phyloP scores from a whole-genome alignment of 2,329 filamentous ascomycete genomes.

The Pseudogymnoascus sp. region DNA sequence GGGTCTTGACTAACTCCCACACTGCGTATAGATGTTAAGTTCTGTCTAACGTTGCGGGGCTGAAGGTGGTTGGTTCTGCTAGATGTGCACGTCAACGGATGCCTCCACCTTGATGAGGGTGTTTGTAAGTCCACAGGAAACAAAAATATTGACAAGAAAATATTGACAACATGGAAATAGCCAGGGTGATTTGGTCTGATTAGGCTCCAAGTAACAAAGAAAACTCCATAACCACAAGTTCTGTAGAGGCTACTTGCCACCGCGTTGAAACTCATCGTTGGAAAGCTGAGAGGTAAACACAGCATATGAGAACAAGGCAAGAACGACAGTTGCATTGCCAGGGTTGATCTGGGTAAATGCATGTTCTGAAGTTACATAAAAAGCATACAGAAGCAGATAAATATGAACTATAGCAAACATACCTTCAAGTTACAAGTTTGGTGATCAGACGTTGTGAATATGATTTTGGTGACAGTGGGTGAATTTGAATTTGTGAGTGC shows the following conservation, averaged over 20 bases:
- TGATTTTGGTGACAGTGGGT: background rate
- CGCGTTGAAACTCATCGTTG: background rate
- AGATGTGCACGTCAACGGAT: background rate
- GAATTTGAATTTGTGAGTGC: background rate
- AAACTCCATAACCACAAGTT: background rate
- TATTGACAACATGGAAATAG: background rate
- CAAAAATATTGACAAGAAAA: background rate
- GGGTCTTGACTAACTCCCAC: background rate
- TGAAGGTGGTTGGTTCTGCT: background rate
- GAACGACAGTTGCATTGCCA: background rate
- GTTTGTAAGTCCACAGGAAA: background rate
- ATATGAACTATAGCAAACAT: background rate
- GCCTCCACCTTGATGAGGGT: background rate
- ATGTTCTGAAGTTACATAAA: background rate
- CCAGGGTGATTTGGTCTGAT: background rate
- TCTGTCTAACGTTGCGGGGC: too few species aligned
- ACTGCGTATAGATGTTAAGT: background rate
- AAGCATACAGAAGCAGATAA: background rate
- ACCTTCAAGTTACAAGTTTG: background rate
- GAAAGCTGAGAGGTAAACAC: background rate
- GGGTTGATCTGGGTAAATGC: background rate
- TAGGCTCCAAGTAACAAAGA: background rate
- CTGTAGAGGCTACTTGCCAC: background rate
- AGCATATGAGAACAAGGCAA: background rate
- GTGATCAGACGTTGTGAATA: background rate